Evolutionary conservation across 225 moss, liverwort and hornwort species (phyloP), one percentile per base, ranked within the genome.

Genomic region (Physcomitrellopsis africana): DNA sequence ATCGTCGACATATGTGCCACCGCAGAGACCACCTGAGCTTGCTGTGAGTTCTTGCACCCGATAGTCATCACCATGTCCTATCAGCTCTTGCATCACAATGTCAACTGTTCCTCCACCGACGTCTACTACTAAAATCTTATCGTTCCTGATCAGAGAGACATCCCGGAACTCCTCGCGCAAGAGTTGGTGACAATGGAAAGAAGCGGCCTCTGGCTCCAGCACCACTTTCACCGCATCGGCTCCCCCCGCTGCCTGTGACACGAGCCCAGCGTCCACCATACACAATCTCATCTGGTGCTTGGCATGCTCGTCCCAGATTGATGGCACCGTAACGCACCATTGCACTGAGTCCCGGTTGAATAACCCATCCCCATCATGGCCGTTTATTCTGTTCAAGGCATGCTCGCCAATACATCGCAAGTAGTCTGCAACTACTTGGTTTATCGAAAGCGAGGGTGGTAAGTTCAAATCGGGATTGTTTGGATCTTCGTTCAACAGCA

Each of bases 41-140:
- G 22, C 19, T 0, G 81, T 72, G 8, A 87, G 44, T 45, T 87
- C 81, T 10, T 18, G 60, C 32, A 82, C 81, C 57, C 65, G 79
- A 20, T 52, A 69, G 0, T 45, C 45, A 10, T 51, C 27, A 0
- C 24, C 23, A 7, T 18, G 11, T 0, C 72, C 77, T 1, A 72
- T 53, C 54, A 78, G 68, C 69, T 72, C 78, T 23, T 84, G 87
- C 13, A 84, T 60, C 8, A 84, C 84, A 14, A 84, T 55, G 73
- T 87, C 84, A 3, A 68, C 76, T 0, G 81, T 84, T 8, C 84
- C 84, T 0, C 84, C 87, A 18, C 83, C 80, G 10, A 80, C 54
- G 37, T 86, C 83, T 5, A 62, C 74, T 1, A 82, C 77, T 9
- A 82, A 52, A 48, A 87, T 72, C 69, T 70, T 84, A 14, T 79